A percentile compares a stretch with the other conserved stretches of the same genome.
Conservation (phyloP, 176 grass and related monocot genomes). For the Puya raimondii region DNA sequence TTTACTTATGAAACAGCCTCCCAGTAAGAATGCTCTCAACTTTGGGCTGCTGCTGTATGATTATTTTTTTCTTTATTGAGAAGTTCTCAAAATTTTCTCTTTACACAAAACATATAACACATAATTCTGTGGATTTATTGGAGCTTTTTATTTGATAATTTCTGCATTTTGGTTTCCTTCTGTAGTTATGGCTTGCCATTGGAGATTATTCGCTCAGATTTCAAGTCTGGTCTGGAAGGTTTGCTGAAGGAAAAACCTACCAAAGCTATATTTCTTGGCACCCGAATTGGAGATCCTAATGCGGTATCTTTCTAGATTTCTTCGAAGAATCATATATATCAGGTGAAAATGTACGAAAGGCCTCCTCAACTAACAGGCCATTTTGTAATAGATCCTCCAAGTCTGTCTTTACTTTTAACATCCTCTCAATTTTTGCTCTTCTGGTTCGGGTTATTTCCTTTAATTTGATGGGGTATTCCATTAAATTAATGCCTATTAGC, state of each 20-base stretch:
- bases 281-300: slow-evolving; percentile 99
- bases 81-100: background rate
- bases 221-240: slow-evolving; percentile 86
- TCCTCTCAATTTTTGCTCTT: too few species aligned
- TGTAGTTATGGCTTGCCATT: slow-evolving; percentile 77
- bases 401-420: too few species aligned
- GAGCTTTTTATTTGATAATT: slow-evolving; percentile 2
- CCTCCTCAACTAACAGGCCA: too few species aligned
- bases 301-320: slow-evolving; percentile 41
- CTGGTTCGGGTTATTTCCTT: too few species aligned
- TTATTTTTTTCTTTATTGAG: slow-evolving; percentile 14
- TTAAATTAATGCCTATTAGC: too few species aligned
- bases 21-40: slow-evolving; percentile 37
- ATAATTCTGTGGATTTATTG: background rate
- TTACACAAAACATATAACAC: background rate
- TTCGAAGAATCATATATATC: background rate
- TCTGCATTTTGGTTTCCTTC: slow-evolving; percentile 12
- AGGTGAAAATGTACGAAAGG: too few species aligned
- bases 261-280: slow-evolving; percentile 99
- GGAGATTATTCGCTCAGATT: slow-evolving; percentile 87
- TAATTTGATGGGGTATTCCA: too few species aligned
- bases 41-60: background rate
- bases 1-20: slow-evolving; percentile 90
- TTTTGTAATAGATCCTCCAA: too few species aligned
- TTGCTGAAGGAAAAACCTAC: slow-evolving; percentile 69